Percentiles rank a stretch among this genome's conserved stretches.
phyloP scores from a whole-genome alignment of 257 asterid species.

The Forsythia suspensa region DNA sequence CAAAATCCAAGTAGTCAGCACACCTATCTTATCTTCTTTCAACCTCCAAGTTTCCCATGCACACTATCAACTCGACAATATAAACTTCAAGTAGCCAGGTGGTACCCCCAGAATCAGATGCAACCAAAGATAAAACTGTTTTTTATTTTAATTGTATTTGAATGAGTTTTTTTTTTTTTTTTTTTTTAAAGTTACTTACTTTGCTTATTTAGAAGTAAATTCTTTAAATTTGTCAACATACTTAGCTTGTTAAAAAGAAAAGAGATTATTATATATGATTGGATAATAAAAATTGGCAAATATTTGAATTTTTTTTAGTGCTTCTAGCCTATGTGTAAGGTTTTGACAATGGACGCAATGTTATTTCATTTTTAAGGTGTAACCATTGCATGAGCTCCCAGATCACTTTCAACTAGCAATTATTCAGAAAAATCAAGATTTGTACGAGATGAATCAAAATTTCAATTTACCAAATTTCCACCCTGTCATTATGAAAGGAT shows the following conservation, averaged over 20 bases:
- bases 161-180: no score
- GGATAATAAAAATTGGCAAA: no score
- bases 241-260: no score
- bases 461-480: constrained; percentile 21
- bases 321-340: not conserved
- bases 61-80: not conserved
- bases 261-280: no score
- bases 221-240: no score
- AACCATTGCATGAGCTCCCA: constrained; percentile 6
- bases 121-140: not conserved
- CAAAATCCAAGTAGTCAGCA: constrained; percentile 22
- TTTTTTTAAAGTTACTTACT: no score
- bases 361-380: constrained; percentile 1
- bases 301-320: no score
- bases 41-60: constrained; percentile 1
- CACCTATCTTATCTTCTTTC: constrained; percentile 22
- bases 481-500: constrained; percentile 34
- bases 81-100: constrained; percentile 12
- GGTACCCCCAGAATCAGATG: constrained; percentile 23
- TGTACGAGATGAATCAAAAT: constrained; percentile 5
- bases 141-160: no score
- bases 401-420: constrained; percentile 26
- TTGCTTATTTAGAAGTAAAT: no score
- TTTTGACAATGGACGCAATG: not conserved
- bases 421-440: constrained; percentile 21